These are phyloP conservation scores for Fusarium anguioides DNA, from an alignment of 2,329 filamentous ascomycete species.

Conservation along the genomic window DNA sequence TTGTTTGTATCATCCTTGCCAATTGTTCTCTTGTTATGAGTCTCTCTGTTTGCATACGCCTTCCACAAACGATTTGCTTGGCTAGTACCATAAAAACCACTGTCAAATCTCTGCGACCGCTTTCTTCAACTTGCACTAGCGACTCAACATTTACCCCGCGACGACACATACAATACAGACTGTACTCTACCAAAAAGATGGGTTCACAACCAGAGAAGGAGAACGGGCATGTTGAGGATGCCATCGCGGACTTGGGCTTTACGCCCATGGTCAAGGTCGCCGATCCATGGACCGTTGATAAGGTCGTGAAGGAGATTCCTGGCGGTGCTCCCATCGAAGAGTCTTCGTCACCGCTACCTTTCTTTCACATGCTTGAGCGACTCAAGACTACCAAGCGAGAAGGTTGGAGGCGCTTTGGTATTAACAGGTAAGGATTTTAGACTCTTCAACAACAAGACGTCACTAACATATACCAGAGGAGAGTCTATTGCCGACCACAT, in stretches of 20 bases:
- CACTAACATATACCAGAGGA: slow-evolving; percentile 60
- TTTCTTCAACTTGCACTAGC: neutral
- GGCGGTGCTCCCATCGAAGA: slow-evolving; percentile 65
- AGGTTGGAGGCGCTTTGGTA: slow-evolving; percentile 91
- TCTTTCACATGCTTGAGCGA: slow-evolving; percentile 93
- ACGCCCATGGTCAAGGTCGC: slow-evolving; percentile 54
- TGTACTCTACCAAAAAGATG: slow-evolving; percentile 38
- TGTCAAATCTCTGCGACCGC: neutral
- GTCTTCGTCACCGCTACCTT: slow-evolving; percentile 81
- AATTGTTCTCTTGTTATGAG: slow-evolving; percentile 20
- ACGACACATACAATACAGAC: slow-evolving; percentile 3
- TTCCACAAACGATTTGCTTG: slow-evolving; percentile 3
- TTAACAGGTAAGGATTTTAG: slow-evolving; percentile 61
- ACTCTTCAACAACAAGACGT: fast-evolving
- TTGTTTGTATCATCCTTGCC: neutral
- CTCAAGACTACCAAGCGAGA: slow-evolving; percentile 97
- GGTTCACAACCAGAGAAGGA: slow-evolving; percentile 45
- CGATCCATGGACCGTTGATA: slow-evolving; percentile 66
- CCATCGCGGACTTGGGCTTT: slow-evolving; percentile 48
- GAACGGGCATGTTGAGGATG: slow-evolving; percentile 28
- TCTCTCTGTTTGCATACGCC: neutral
- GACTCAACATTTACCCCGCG: slow-evolving; percentile 27
- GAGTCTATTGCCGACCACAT: slow-evolving; percentile 98
- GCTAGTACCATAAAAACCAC: neutral
- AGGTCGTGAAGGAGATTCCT: slow-evolving; percentile 73